These are phyloP conservation scores for Ceriops tagal DNA, from an alignment of 345 rosid species.

Conservation along the genomic window DNA sequence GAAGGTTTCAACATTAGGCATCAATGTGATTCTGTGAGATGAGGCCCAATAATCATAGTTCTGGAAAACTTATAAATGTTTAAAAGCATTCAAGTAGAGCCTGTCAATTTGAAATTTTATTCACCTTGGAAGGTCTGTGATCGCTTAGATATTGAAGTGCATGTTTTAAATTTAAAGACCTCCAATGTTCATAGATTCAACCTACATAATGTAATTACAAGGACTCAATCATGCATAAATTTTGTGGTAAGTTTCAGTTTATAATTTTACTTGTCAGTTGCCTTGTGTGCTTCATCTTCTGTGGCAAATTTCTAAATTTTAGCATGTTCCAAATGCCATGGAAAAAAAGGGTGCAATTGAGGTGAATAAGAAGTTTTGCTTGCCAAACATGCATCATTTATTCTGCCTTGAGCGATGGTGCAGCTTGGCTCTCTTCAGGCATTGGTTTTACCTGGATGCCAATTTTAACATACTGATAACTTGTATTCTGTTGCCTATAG, in stretches of 20 bases:
- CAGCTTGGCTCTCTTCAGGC: not conserved
- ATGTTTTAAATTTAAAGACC: not conserved
- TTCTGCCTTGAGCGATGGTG: not conserved
- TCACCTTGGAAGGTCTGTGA: not conserved
- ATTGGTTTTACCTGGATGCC: too few species aligned
- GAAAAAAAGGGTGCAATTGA: too few species aligned
- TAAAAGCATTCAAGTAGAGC: too few species aligned
- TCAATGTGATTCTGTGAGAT: too few species aligned
- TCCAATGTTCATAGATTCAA: too few species aligned
- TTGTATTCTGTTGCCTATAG: conserved; percentile 35
- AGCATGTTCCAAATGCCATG: too few species aligned
- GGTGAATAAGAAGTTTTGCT: too few species aligned
- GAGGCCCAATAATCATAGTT: too few species aligned
- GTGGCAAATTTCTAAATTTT: not conserved
- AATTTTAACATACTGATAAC: not conserved
- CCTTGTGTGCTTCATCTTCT: not conserved
- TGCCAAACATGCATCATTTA: not conserved
- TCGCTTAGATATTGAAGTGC: not conserved
- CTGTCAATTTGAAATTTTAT: too few species aligned
- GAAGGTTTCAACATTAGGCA: not conserved
- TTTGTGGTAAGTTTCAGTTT: too few species aligned
- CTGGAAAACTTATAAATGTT: too few species aligned
- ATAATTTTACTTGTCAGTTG: not conserved
- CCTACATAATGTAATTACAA: not conserved
- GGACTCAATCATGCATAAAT: too few species aligned